Evolutionary conservation across 129 eudicot species (phyloP).

Genomic region (Artemisia annua): DNA sequence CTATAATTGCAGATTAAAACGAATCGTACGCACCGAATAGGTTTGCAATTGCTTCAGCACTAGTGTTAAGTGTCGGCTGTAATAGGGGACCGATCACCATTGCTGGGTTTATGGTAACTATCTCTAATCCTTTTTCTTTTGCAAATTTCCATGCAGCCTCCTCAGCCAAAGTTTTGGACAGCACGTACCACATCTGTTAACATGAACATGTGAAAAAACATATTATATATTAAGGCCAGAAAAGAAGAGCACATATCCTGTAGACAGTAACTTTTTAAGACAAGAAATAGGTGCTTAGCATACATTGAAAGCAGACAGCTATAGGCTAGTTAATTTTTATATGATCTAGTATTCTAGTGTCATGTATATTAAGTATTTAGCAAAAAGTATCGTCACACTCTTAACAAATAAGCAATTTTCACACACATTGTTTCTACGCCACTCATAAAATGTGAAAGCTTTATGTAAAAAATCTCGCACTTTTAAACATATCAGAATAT

Average conservation of each 20-base stretch:
- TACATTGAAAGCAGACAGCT: constrained; percentile 9
- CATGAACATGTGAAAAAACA: constrained; percentile 6
- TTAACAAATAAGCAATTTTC: background rate
- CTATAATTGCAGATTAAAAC: background rate
- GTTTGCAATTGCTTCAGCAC: constrained; percentile 55
- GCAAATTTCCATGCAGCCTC: constrained; percentile 83
- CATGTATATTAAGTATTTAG: background rate
- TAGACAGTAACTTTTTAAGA: constrained; percentile 2
- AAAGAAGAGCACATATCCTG: background rate
- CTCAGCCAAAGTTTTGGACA: constrained; percentile 78
- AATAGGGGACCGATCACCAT: constrained; percentile 74
- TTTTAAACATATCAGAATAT: background rate
- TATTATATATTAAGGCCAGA: background rate
- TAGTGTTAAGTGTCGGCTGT: constrained; percentile 73
- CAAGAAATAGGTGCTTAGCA: background rate
- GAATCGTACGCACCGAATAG: constrained; percentile 43
- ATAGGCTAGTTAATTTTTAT: constrained; percentile 1
- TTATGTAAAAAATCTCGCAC: background rate
- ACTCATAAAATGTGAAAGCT: background rate
- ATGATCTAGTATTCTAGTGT: background rate
- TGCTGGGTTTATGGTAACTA: constrained; percentile 69
- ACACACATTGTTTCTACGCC: background rate
- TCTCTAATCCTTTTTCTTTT: constrained; percentile 62
- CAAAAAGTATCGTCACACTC: background rate
- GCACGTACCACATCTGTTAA: constrained; percentile 61